A percentile compares a stretch with the other conserved stretches of the same genome.
Conservation (phyloP, 352 stramenopile genomes). For the Pythium insidiosum region DNA sequence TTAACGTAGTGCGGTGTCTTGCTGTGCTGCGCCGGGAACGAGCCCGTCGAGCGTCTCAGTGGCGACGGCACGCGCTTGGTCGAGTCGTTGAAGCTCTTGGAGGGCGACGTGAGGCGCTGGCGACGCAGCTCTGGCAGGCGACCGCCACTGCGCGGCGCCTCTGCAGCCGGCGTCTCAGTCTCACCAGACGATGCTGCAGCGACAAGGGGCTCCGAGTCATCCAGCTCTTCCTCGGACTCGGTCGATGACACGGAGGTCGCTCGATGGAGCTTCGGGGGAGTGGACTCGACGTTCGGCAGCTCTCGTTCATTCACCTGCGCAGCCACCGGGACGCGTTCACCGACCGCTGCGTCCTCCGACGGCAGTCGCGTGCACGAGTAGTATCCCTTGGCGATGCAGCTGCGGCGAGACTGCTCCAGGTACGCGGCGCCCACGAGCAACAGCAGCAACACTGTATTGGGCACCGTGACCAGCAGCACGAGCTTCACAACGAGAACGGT, state of each 20-base stretch:
- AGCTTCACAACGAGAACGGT: conserved; percentile 20
- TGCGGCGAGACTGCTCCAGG: conserved; percentile 15
- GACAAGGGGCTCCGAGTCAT: neutral
- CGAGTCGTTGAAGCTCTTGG: no score
- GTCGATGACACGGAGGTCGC: conserved; percentile 31
- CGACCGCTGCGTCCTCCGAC: neutral
- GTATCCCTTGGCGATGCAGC: conserved; percentile 28
- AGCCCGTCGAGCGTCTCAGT: no score
- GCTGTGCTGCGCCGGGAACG: no score
- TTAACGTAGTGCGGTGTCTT: neutral
- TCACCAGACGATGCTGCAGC: neutral
- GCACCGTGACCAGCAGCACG: conserved; percentile 20
- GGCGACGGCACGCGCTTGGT: no score
- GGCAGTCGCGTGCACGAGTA: conserved; percentile 34
- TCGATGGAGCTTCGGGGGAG: conserved; percentile 7
- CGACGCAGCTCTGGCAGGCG: neutral
- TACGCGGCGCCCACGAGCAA: conserved; percentile 6
- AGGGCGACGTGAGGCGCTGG: no score
- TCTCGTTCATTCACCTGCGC: no score
- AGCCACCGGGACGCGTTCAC: neutral
- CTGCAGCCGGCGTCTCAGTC: neutral
- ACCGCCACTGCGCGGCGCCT: neutral
- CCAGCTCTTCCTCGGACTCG: conserved; percentile 47
- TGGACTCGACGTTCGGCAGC: no score
- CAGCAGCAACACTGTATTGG: conserved; percentile 13